Conservation (phyloP, 148 eudicot species). For the Polygonum maritimum region DNA sequence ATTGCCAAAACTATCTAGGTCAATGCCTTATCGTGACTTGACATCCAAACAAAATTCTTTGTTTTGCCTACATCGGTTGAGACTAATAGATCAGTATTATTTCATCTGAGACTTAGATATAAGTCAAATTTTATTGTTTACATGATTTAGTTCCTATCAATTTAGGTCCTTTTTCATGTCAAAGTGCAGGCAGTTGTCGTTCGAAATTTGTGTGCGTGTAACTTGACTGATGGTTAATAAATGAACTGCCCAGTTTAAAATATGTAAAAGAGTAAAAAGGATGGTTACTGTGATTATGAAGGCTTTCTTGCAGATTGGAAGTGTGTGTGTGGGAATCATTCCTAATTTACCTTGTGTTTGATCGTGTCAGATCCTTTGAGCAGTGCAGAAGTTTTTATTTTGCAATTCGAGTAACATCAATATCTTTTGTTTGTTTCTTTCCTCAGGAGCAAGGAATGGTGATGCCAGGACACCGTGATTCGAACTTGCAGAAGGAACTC, state of each 20-base stretch:
- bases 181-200: background rate
- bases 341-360: background rate
- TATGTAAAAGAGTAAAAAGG: background rate
- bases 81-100: background rate
- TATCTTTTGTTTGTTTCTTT: background rate
- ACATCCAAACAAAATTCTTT: background rate
- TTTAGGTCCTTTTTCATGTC: background rate
- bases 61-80: background rate
- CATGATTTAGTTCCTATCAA: background rate
- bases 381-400: background rate
- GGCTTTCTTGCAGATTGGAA: background rate
- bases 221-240: no score
- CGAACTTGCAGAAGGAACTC: slow-evolving; percentile 26
- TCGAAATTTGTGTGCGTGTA: background rate
- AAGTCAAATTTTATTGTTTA: background rate
- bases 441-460: slow-evolving; percentile 63
- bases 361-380: background rate
- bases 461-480: slow-evolving; percentile 43
- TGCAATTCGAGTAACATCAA: background rate
- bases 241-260: background rate
- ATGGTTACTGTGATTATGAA: background rate
- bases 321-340: background rate
- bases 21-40: background rate
- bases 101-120: background rate
- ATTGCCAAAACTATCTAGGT: background rate